Percentiles rank a stretch among this genome's conserved stretches.
Evolutionary conservation across 208 protist genomes (phyloP).

Genomic region (Leishmania turanica): DNA sequence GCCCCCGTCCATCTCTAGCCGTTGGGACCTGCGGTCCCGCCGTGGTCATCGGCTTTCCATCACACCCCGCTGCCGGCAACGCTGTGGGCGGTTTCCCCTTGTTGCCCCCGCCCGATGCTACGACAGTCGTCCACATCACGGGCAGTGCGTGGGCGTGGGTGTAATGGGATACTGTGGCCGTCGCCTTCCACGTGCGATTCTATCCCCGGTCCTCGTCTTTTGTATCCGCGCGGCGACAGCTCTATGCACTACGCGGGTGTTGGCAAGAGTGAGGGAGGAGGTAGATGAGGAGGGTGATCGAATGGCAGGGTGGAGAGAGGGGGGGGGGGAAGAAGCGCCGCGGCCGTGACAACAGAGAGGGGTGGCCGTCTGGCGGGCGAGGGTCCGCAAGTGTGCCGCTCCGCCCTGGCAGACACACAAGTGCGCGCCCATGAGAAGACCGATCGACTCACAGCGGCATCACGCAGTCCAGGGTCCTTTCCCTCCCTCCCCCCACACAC

Average conservation of each 20-base stretch:
- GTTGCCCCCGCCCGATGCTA: background rate
- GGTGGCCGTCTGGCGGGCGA: background rate
- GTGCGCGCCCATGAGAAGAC: background rate
- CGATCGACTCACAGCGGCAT: no score
- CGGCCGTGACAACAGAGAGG: background rate
- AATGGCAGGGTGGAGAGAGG: background rate
- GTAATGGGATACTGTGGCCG: background rate
- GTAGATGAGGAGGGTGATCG: background rate
- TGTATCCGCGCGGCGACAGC: background rate
- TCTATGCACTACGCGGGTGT: background rate
- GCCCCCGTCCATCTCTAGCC: conserved; percentile 10
- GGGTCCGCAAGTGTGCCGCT: background rate
- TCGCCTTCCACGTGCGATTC: background rate
- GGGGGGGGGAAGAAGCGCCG: no score
- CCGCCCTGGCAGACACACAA: no score
- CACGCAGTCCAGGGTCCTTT: no score
- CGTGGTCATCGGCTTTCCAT: background rate
- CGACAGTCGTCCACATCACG: conserved; percentile 1
- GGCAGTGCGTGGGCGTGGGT: background rate
- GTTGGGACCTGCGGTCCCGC: background rate
- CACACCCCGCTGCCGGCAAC: background rate
- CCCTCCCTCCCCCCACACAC: background rate
- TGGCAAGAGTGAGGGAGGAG: background rate
- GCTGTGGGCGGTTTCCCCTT: background rate
- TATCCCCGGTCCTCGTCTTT: background rate